Base-by-base conservation (phyloP, 1,284 basidiomycete species). In the Trametes polyzona region DNA sequence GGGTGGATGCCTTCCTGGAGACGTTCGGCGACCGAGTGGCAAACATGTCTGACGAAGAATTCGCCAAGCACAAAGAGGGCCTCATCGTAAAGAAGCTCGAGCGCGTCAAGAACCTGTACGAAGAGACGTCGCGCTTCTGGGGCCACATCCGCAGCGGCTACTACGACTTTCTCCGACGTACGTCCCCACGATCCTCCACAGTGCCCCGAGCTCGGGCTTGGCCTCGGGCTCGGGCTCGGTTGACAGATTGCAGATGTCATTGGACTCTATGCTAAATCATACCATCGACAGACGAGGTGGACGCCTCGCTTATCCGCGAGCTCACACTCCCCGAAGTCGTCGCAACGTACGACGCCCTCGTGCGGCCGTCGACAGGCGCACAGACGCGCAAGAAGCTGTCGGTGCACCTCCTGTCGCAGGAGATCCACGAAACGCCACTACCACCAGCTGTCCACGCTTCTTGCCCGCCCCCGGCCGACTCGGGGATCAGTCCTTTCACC, bases 81-180 rank as follows among this genome's bases (percentile, higher is more conserved):
- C 65, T 72, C n/a, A 43, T 68, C 46, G 60, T 67, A 30, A 69
- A 65, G 58, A 58, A 62, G 30, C 61, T 68, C 21, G 68, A 71
- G 61, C 53, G 59, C 23, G 51, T 52, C 19, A 71, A 70, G 64
- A 71, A 71, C 52, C 48, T 72, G 16, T 24, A 44, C 33, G 70
- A 71, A 42, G 70, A 72, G 58, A 63, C 66, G 1, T 39, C 58
- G 4, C 58, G 63, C 19, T 72, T 67, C 59, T 71, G 71, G 71
- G 49, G 29, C 16, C 60, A 64, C 16, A 69, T 72, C 43, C 47
- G 61, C 19, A 57, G 54, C 24, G 69, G 69, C 4, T 64, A 65
- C 48, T 67, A 64, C 33, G 68, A 71, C 57, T 72, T 71, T 52
- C 29, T 67, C 23, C 52, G 61, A 40, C 39, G 71, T 72, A 47